Base-by-base conservation (phyloP, 371 early-diverging fungal genomes). In the Saksenaea vasiformis region DNA sequence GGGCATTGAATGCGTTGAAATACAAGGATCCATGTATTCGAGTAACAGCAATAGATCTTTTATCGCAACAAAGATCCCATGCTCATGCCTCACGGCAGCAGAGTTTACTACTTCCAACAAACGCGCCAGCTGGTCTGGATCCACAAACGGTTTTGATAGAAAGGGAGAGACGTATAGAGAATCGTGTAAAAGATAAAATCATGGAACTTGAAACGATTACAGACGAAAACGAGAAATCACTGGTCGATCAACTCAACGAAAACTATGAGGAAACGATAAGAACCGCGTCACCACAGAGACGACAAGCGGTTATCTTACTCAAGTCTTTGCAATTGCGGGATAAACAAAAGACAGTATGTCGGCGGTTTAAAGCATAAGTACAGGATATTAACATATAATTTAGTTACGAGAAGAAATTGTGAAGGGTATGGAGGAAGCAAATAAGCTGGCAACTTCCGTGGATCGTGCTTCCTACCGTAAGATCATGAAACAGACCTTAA, bases 401-500 rank as follows among this genome's bases (percentile, higher is more conserved):
- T 76, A 86, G 83, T 74, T 98, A 43, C 91, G 98, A 10, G 84
- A 89, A 24, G 93, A 92, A 38, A 77, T 98, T 51, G 73, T 92
- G 28, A 82, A 86, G 61, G 85, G 89, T 41, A 80, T 88, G 78
- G 78, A 80, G 27, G 85, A 83, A 54, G 82, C 85, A 9, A 90
- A 94, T 15, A 89, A 90, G 64, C 73, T 95, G 37, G 85, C 88
- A 0, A 92, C 93, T 27, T 87, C 90, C 0, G 78, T 89, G 8
- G 93, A 96, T 73, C 86, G 95, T 39, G 74, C 87, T 1, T 78
- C 86, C 2, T 94, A 89, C 69, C 89, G 93, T 35, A 84, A 94
- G 24, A 81, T 91, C 73, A 95, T 95, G 87, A 95, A 93, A 71
- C 92, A 90, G 61, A 88, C 92, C 2, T 65, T 93, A 53, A 87